Conservation (phyloP, 1,284 basidiomycete genomes). For the Termitomyces sp. region DNA sequence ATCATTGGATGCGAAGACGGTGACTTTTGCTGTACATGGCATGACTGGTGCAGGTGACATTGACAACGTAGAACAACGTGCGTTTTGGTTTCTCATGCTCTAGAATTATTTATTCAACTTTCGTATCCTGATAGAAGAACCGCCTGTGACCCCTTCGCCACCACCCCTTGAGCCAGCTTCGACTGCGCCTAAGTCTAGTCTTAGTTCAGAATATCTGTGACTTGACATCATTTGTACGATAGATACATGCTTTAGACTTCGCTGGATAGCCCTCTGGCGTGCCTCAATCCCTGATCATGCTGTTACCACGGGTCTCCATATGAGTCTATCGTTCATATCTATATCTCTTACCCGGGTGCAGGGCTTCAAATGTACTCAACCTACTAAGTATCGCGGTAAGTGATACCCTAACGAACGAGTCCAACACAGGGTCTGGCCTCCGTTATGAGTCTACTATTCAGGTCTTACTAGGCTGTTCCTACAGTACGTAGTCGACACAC, state of each 20-base stretch:
- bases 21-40: conserved; percentile 35
- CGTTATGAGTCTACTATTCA: too few species aligned
- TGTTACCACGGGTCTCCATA: too few species aligned
- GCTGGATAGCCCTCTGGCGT: too few species aligned
- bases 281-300: too few species aligned
- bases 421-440: too few species aligned
- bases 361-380: too few species aligned
- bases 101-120: not conserved
- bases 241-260: not conserved
- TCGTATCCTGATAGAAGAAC: conserved; percentile 11
- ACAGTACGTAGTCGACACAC: too few species aligned
- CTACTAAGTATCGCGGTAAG: too few species aligned
- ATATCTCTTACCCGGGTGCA: too few species aligned
- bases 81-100: conserved; percentile 3
- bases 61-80: conserved; percentile 21
- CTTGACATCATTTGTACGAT: not conserved
- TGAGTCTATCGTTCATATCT: too few species aligned
- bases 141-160: conserved; percentile 5
- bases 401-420: too few species aligned
- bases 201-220: conserved; percentile 15
- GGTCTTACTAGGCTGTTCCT: too few species aligned
- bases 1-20: conserved; percentile 44
- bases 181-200: conserved; percentile 23
- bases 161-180: conserved; percentile 21
- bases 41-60: conserved; percentile 29